Conservation (phyloP, 495 filamentous ascomycete species). For the Oleoguttula mirabilis region DNA sequence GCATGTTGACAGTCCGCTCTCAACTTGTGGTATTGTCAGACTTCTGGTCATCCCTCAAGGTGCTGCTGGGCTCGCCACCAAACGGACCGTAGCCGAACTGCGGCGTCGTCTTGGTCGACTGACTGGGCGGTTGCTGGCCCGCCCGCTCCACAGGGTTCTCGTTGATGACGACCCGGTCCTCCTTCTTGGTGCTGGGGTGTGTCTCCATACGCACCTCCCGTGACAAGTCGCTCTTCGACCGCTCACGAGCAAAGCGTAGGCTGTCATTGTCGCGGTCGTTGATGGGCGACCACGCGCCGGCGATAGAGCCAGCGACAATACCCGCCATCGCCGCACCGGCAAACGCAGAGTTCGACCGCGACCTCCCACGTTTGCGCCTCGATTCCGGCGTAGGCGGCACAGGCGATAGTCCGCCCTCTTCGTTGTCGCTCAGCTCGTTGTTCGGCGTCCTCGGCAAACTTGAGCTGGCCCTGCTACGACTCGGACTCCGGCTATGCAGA, state of each 20-base stretch:
- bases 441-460: conserved; percentile 54
- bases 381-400: conserved; percentile 58
- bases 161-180: conserved; percentile 41
- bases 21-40: too few relatives aligned
- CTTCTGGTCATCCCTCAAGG: too few relatives aligned
- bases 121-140: conserved; percentile 44
- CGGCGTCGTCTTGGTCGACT: conserved; percentile 43
- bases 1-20: too few relatives aligned
- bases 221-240: conserved; percentile 14
- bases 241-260: conserved; percentile 35
- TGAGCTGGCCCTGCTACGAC: conserved; percentile 60
- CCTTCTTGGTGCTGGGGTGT: conserved; percentile 44
- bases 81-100: conserved; percentile 33
- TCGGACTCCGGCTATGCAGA: conserved; percentile 60
- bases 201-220: conserved; percentile 33
- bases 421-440: conserved; percentile 39
- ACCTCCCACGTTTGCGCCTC: conserved; percentile 54
- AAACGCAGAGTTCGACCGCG: conserved; percentile 75
- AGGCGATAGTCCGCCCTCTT: conserved; percentile 33
- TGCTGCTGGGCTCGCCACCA: conserved; percentile 20
- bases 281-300: conserved; percentile 81
- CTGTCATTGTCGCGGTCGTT: conserved; percentile 45
- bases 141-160: conserved; percentile 31
- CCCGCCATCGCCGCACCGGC: conserved; percentile 81
- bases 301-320: conserved; percentile 75